Base-by-base conservation (phyloP, 495 filamentous ascomycete genomes). In the Neurospora discreta region DNA sequence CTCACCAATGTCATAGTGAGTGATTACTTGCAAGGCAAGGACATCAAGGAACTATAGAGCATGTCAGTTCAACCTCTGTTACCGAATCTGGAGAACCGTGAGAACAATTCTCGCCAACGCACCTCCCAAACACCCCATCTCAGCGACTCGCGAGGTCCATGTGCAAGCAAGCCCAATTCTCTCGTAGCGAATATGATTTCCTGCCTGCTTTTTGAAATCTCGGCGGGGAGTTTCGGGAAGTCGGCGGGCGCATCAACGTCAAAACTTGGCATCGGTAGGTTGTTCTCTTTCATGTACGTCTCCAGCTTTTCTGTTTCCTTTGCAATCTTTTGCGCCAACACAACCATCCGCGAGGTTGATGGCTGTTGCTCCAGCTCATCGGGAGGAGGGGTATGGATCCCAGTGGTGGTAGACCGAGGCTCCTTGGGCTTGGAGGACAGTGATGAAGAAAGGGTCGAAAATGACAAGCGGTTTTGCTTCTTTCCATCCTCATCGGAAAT, bases 91-190 rank as follows among this genome's bases (percentile, higher is more conserved):
- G 26, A 71, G 11, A 43, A 5, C 20, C 8, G n/a, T 39, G 52
- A 72, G 23, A 69, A 39, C 46, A 20, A 20, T 13, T 23, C 9
- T 18, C 16, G 39, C 16, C 9, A 15, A 73, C 78, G 71, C 69
- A 82, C 80, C 72, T 81, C 79, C 82, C 82, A 84, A 68, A 82
- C 72, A 69, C 77, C 79, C 80, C 80, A 84, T 73, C 82, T 77
- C 1, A 84, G 68, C 0, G 77, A 76, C 73, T 84, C 82, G n/a
- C 78, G 73, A 10, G 82, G 82, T 0, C 82, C 82, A 23, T 80
- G 77, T 65, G 82, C 82, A n/a, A 84, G 80, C 58, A 77, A 68
- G 1, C 72, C 74, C 33, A 84, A 78, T 71, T 83, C 81, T 73
- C 78, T 77, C 5, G 82, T 80, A 3, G 81, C 80, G 15, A 73